A percentile compares a stretch with the other conserved stretches of the same genome.
Conservation (phyloP, 805 yeast species). For the Vanderwaltozyma yarrowii region DNA sequence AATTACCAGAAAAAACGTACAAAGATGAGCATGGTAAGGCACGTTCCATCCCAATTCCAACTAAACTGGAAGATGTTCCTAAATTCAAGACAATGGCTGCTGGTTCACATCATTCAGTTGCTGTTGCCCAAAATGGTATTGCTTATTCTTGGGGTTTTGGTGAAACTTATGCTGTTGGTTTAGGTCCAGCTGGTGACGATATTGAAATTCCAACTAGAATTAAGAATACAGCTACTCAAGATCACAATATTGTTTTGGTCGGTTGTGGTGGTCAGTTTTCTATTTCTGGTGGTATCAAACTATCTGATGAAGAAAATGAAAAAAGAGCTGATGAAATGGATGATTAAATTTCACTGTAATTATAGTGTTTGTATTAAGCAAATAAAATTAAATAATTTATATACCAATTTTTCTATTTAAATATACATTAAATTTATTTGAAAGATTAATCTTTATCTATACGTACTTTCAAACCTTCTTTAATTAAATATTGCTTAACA, state of each 20-base stretch:
- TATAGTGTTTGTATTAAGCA: neutral
- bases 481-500: constrained; percentile 59
- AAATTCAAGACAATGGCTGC: constrained; percentile 52
- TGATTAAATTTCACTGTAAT: constrained; percentile 31
- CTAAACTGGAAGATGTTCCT: constrained; percentile 51
- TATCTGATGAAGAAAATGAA: constrained; percentile 33
- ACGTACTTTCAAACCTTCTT: constrained; percentile 63
- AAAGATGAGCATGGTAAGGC: constrained; percentile 71
- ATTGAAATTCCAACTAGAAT: constrained; percentile 82
- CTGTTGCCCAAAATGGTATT: constrained; percentile 73
- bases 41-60: constrained; percentile 80
- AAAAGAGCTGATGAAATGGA: constrained; percentile 41
- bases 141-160: constrained; percentile 97
- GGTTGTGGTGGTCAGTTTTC: constrained; percentile 98
- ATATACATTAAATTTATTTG: neutral
- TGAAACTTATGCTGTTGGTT: constrained; percentile 92
- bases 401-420: neutral
- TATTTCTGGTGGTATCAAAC: constrained; percentile 65
- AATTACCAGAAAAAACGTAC: constrained; percentile 62
- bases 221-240: constrained; percentile 86
- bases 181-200: constrained; percentile 82
- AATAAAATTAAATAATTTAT: neutral
- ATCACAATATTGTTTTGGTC: constrained; percentile 54
- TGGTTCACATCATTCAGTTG: constrained; percentile 91
- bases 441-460: constrained; percentile 31